Base-by-base conservation (phyloP, 2,329 filamentous ascomycete species). In the Fusarium pseudoanthophilum region DNA sequence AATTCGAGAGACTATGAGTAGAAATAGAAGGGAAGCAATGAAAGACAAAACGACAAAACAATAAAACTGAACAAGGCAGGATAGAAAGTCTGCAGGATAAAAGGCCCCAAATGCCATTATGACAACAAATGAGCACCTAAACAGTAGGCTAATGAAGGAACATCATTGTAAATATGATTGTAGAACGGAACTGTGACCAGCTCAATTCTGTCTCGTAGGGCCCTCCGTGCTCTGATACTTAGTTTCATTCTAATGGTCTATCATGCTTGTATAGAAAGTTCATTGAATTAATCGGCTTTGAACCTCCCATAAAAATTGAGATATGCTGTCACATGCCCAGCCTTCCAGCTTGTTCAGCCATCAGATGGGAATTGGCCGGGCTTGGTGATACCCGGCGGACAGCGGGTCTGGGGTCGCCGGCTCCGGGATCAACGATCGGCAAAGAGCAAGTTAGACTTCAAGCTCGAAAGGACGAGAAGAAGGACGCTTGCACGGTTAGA, bases 351-450 rank as follows among this genome's bases (percentile, higher is more conserved):
- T 43, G 32, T 55, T 40, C 37, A 64, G 46, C 26, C 60, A 60
- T 39, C 21, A 48, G 40, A n/a, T 60, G 70, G 64, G 32, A 60
- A 74, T 72, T 46, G 63, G 18, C 60, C 57, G 71, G 71, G 46
- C 51, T 59, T 74, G 59, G 24, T 56, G 62, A 70, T 45, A 72
- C 55, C 64, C 51, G 64, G 65, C 28, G 60, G 57, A 53, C 43
- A 49, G 49, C 42, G 60, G 58, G 69, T 68, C 62, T 71, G 73
- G 72, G 66, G 63, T 42, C 26, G 11, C 28, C 64, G 51, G 55
- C 64, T 64, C 69, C 60, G 39, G 60, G 52, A 69, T 53, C 55
- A 64, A 64, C 39, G 58, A 39, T 55, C 58, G 57, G 57, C 48
- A 68, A 53, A 60, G 36, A 48, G 26, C 34, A 55, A 40, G 51